These are phyloP conservation scores for Tremella mesenterica DNA, from an alignment of 768 basidiomycete genomes.

Conservation along the genomic window DNA sequence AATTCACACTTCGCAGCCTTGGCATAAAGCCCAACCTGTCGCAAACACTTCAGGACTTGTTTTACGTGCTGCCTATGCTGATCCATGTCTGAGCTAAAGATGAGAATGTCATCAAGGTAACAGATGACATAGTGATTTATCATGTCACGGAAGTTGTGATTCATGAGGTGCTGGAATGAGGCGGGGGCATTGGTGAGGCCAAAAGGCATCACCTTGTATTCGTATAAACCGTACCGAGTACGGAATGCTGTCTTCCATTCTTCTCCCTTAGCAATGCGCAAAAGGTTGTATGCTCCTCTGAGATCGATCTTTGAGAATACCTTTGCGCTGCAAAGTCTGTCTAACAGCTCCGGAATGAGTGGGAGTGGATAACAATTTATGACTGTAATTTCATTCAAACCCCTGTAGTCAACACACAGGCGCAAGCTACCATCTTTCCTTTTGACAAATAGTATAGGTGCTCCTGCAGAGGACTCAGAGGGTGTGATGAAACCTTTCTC, in stretches of 20 bases:
- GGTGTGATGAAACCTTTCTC: constrained; percentile 14
- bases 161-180: constrained; percentile 25
- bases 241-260: constrained; percentile 49
- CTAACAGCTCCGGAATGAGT: constrained; percentile 20
- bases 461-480: constrained; percentile 17
- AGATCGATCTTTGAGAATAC: constrained; percentile 42
- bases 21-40: constrained; percentile 6
- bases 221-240: constrained; percentile 30
- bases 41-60: constrained; percentile 16
- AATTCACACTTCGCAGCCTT: constrained; percentile 30
- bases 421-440: constrained; percentile 26
- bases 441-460: constrained; percentile 33
- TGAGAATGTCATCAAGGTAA: constrained; percentile 31
- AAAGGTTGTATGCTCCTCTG: constrained; percentile 47
- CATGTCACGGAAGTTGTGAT: constrained; percentile 20
- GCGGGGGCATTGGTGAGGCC: constrained; percentile 28
- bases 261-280: constrained; percentile 47
- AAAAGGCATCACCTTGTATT: constrained; percentile 29
- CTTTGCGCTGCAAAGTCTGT: constrained; percentile 14
- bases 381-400: constrained; percentile 16
- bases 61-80: constrained; percentile 18
- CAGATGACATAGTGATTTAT: constrained; percentile 9
- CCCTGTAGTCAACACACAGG: constrained; percentile 44
- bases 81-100: constrained; percentile 12
- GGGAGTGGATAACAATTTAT: constrained; percentile 29